These are phyloP conservation scores for Fibroporia radiculosa DNA, from an alignment of 768 basidiomycete species.

Conservation along the genomic window DNA sequence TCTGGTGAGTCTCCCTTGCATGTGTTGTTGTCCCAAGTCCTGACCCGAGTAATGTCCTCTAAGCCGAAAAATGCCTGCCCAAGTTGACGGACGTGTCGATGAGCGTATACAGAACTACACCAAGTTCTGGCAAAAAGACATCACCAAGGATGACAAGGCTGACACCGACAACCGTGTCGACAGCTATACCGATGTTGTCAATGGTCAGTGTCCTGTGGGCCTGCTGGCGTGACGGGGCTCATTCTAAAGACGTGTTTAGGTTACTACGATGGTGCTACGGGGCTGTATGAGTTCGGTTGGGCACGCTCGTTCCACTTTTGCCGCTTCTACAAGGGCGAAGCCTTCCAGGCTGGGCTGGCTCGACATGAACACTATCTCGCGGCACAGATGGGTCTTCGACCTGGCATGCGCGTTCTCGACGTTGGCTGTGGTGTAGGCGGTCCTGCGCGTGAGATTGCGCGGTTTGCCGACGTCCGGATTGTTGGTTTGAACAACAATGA, in stretches of 20 bases:
- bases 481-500: slow-evolving; percentile 94
- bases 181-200: slow-evolving; percentile 89
- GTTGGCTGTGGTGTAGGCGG: slow-evolving; percentile 99
- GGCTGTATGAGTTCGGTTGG: slow-evolving; percentile 95
- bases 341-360: slow-evolving; percentile 67
- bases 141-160: slow-evolving; percentile 51
- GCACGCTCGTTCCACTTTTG: slow-evolving; percentile 91
- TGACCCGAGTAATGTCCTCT: too few relatives aligned
- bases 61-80: slow-evolving; percentile 13
- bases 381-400: slow-evolving; percentile 70
- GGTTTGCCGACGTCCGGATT: slow-evolving; percentile 79
- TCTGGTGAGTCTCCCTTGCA: too few relatives aligned
- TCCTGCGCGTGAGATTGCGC: slow-evolving; percentile 91
- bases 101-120: slow-evolving; percentile 80
- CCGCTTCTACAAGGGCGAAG: slow-evolving; percentile 91
- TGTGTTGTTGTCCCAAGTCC: too few relatives aligned
- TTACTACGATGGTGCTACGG: slow-evolving; percentile 95
- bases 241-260: slow-evolving; percentile 34
- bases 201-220: slow-evolving; percentile 54
- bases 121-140: slow-evolving; percentile 87
- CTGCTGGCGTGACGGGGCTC: background rate
- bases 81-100: slow-evolving; percentile 30
- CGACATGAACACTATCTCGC: slow-evolving; percentile 98
- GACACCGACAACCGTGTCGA: slow-evolving; percentile 70
- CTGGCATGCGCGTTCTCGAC: slow-evolving; percentile 95